Conservation (phyloP, 2,329 filamentous ascomycete genomes). For the Nigrospora oryzae region DNA sequence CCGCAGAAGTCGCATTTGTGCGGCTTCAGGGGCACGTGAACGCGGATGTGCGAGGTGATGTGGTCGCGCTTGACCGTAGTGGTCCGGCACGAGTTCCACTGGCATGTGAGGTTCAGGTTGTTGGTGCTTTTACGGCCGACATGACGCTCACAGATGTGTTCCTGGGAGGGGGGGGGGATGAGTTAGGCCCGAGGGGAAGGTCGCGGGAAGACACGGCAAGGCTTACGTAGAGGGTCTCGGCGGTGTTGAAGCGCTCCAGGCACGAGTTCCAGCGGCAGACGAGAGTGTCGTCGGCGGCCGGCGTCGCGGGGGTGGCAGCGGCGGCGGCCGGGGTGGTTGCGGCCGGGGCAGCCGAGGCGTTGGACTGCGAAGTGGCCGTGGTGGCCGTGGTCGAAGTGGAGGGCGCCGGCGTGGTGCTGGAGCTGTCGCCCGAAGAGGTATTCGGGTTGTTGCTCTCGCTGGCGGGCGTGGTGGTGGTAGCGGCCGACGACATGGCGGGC, state of each 20-base stretch:
- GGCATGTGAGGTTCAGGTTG: slow-evolving; percentile 93
- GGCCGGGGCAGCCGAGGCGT: slow-evolving; percentile 30
- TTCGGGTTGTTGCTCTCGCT: too few species aligned
- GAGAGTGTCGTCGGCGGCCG: slow-evolving; percentile 41
- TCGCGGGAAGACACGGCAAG: not conserved
- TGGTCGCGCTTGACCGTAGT: slow-evolving; percentile 98
- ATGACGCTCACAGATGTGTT: slow-evolving; percentile 96
- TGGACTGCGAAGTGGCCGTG: not conserved
- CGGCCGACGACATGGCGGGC: too few species aligned
- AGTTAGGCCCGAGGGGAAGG: not conserved
- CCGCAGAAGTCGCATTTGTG: slow-evolving; percentile 99
- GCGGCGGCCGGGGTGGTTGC: slow-evolving; percentile 38
- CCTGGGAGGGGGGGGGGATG: slow-evolving; percentile 39
- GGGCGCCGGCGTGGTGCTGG: not conserved
- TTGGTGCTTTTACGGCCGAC: slow-evolving; percentile 98
- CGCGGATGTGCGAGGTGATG: slow-evolving; percentile 97
- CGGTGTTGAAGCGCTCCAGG: slow-evolving; percentile 47
- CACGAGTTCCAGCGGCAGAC: slow-evolving; percentile 54
- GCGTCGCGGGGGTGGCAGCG: slow-evolving; percentile 23
- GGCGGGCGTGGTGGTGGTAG: too few species aligned
- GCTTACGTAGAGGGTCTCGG: slow-evolving; percentile 54
- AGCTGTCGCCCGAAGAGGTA: slow-evolving; percentile 1
- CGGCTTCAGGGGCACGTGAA: slow-evolving; percentile 97
- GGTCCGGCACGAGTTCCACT: slow-evolving; percentile 93
- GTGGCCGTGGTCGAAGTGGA: not conserved